Base-by-base conservation (phyloP, 495 filamentous ascomycete genomes). In the Penicillium cosmopolitanum region DNA sequence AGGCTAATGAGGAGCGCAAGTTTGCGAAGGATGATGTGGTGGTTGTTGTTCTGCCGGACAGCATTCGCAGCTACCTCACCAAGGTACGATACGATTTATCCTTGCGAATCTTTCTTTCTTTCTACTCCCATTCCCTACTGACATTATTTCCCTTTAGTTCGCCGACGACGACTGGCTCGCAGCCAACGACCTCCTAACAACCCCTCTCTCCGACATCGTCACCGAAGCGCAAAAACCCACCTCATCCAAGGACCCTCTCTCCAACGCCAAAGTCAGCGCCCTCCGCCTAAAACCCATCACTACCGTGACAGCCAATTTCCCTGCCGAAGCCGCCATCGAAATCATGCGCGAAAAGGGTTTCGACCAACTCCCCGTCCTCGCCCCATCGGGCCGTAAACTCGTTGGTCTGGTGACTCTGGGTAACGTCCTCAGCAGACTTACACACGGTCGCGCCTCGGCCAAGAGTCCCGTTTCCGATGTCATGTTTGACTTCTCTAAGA, bases 151-250 rank as follows among this genome's bases (percentile, higher is more conserved):
- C 28, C 5, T 31, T 9, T 31, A 85, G 84, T 98, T 98, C 69
- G 90, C 93, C 61, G 96, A 98, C 68, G 95, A 98, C 69, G 92
- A 97, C 74, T 98, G 96, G 96, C 87, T 98, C 50, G 92, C 91
- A 51, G 94, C 94, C 48, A 97, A 98, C 71, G 87, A 92, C 66
- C 91, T 98, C 40, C 82, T 96, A 13, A 81, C 88, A 2, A 74
- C 85, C 9, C 77, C 82, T 10, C 81, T 84, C 23, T 71, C 81
- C 6, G 73, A 80, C 19, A 64, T 78, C 6, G 64, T 60, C 36
- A 16, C 63, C 53, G 47, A 59, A 65, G 52, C 63, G 56, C 36
- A 8, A 4, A 31, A 28, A n/a, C 36, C 42, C 42, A 56, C 65
- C 50, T 64, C 64, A 31, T 59, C 74, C 47, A 69, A 60, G 25